A percentile compares a stretch with the other conserved stretches of the same genome.
Conservation (phyloP, 2,329 filamentous ascomycete genomes). For the Aspergillus pseudoviridinutans region DNA sequence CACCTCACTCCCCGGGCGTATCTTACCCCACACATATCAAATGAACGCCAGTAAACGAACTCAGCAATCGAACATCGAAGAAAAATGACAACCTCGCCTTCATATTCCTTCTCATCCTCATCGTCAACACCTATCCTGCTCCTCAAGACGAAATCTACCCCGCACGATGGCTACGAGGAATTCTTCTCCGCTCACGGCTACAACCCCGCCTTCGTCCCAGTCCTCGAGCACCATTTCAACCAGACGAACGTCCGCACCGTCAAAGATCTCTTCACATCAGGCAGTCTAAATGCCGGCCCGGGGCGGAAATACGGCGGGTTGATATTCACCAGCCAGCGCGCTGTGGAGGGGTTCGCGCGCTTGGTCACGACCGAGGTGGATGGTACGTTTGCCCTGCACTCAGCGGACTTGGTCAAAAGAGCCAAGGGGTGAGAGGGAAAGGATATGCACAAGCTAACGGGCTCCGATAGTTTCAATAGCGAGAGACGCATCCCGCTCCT, state of each 20-base stretch:
- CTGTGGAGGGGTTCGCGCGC: constrained; percentile 43
- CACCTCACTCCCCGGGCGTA: background rate
- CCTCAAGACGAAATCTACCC: constrained; percentile 46
- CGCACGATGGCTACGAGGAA: constrained; percentile 44
- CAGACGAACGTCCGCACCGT: constrained; percentile 32
- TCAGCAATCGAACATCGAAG: background rate
- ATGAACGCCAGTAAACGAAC: background rate
- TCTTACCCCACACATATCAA: background rate
- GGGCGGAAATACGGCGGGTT: constrained; percentile 41
- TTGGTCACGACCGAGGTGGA: constrained; percentile 30
- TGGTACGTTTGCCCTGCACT: constrained; percentile 16
- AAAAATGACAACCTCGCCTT: constrained; percentile 1
- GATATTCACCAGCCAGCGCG: constrained; percentile 49
- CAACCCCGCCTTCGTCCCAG: constrained; percentile 42
- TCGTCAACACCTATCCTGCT: constrained; percentile 38
- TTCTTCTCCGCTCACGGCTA: constrained; percentile 37
- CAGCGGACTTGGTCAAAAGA: background rate
- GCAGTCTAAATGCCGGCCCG: constrained; percentile 19
- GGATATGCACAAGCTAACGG: background rate
- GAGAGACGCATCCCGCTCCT: constrained; percentile 18
- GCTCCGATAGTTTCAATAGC: constrained; percentile 3
- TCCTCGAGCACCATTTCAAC: constrained; percentile 44
- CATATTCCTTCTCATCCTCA: constrained; percentile 1
- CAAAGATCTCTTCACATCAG: constrained; percentile 32
- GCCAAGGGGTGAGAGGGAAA: background rate